A percentile compares a stretch with the other conserved stretches of the same genome.
Evolutionary conservation across 768 basidiomycete species (phyloP).

Genomic region (Infundibulicybe gibba): DNA sequence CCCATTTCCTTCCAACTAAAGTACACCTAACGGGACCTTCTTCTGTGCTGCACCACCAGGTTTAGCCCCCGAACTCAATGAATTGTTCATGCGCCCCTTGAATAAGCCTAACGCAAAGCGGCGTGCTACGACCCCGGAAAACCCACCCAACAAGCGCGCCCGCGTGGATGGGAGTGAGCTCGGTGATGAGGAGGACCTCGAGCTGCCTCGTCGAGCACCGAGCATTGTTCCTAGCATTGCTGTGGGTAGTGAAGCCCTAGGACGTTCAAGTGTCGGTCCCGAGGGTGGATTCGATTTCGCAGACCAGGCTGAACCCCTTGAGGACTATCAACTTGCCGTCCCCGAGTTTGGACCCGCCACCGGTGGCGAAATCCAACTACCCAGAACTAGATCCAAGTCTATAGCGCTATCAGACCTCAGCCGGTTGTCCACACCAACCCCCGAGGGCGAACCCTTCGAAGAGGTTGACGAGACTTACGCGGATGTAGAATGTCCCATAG

Average conservation of each 20-base stretch:
- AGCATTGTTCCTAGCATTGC: constrained; percentile 61
- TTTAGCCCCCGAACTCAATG: constrained; percentile 73
- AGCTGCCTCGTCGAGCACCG: constrained; percentile 64
- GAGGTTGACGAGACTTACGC: constrained; percentile 67
- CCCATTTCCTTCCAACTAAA: constrained; percentile 83
- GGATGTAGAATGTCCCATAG: constrained; percentile 72
- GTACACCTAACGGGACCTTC: constrained; percentile 65
- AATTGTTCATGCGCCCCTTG: constrained; percentile 81
- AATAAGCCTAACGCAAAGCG: constrained; percentile 52
- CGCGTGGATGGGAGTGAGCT: constrained; percentile 43
- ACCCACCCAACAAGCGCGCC: constrained; percentile 56
- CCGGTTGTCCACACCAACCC: constrained; percentile 64
- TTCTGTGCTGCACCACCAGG: constrained; percentile 87
- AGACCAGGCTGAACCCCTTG: constrained; percentile 49
- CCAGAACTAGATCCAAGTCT: constrained; percentile 38
- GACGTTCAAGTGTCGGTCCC: constrained; percentile 50
- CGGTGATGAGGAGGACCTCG: constrained; percentile 63
- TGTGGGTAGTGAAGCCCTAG: constrained; percentile 54
- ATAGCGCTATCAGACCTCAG: constrained; percentile 53
- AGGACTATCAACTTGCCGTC: constrained; percentile 74
- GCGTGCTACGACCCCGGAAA: constrained; percentile 53
- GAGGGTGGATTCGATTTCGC: constrained; percentile 61
- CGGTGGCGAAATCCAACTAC: constrained; percentile 9
- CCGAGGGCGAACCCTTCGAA: constrained; percentile 44
- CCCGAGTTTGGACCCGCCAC: constrained; percentile 40